Percentiles rank a stretch among this genome's conserved stretches.
Conservation (phyloP, 108 stramenopile genomes). For the Phaeodactylum tricornutum region DNA sequence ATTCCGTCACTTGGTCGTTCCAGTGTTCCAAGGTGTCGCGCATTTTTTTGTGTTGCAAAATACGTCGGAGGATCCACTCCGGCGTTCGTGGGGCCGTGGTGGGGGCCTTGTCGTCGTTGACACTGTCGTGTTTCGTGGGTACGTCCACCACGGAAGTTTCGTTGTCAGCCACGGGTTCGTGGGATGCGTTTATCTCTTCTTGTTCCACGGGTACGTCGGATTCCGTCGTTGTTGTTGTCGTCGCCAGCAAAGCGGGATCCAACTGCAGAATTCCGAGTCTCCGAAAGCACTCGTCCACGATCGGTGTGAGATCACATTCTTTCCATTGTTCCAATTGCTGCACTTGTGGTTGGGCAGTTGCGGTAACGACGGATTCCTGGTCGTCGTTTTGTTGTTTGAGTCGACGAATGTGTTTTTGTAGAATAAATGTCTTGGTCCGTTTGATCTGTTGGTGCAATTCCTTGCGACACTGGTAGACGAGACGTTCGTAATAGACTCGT, state of each 20-base stretch:
- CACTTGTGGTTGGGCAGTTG: background rate
- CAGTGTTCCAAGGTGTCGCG: conserved; percentile 39
- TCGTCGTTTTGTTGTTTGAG: conserved; percentile 3
- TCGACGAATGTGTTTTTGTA: background rate
- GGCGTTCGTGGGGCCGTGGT: conserved; percentile 9
- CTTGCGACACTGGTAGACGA: conserved; percentile 6
- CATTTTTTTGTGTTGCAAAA: conserved; percentile 56
- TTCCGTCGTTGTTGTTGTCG: too few relatives aligned
- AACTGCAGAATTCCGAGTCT: conserved; percentile 6
- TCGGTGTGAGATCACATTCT: background rate
- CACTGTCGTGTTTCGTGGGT: background rate
- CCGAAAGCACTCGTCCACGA: conserved; percentile 3
- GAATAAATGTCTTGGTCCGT: background rate
- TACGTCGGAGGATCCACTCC: conserved; percentile 20
- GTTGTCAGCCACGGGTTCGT: background rate
- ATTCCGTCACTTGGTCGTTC: conserved; percentile 64
- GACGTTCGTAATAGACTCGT: conserved; percentile 4
- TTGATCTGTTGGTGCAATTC: conserved; percentile 8
- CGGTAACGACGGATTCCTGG: background rate
- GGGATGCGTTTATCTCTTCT: background rate
- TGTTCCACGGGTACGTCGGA: background rate
- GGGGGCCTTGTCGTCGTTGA: background rate
- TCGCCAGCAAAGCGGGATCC: too few relatives aligned
- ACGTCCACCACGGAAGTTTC: background rate
- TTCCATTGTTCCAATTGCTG: background rate